phyloP scores from a whole-genome alignment of 495 filamentous ascomycete genomes.

The Xeromyces bisporus region DNA sequence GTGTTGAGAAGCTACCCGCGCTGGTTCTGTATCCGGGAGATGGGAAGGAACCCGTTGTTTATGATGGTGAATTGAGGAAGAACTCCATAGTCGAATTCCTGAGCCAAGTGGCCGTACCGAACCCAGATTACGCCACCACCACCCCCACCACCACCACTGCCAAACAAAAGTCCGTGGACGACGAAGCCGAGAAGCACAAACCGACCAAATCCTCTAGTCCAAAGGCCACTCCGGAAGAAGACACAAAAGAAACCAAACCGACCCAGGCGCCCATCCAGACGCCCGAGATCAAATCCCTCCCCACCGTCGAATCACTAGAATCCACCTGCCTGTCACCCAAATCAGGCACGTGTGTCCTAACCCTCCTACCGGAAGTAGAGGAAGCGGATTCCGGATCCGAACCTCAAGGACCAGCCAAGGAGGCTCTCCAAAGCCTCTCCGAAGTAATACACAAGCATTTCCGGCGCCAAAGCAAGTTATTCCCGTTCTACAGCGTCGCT shows the following conservation, averaged over 20 bases:
- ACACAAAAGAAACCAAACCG: conserved; percentile 25
- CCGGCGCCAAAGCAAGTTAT: conserved; percentile 45
- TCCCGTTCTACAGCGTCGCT: conserved; percentile 71
- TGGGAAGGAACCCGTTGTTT: conserved; percentile 48
- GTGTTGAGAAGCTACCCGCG: conserved; percentile 59
- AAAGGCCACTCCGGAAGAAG: conserved; percentile 22
- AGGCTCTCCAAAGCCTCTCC: conserved; percentile 48
- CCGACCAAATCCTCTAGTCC: conserved; percentile 33
- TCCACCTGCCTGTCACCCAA: conserved; percentile 58
- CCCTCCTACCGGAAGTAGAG: conserved; percentile 43
- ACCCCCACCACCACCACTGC: conserved; percentile 17
- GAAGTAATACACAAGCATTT: conserved; percentile 60
- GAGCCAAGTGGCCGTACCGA: conserved; percentile 54
- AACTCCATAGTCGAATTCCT: conserved; percentile 68
- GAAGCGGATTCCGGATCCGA: conserved; percentile 33
- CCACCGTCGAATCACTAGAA: conserved; percentile 40
- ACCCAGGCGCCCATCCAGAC: conserved; percentile 23
- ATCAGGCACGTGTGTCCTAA: conserved; percentile 73
- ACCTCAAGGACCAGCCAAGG: conserved; percentile 22
- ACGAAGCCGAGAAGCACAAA: conserved; percentile 5
- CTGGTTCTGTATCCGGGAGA: conserved; percentile 68
- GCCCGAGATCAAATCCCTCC: conserved; percentile 33
- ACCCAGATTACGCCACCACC: conserved; percentile 48
- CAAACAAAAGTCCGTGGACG: conserved; percentile 27
- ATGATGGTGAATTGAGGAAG: conserved; percentile 78